Conservation (phyloP, 768 basidiomycete species). For the Leccinum longicurvipes region DNA sequence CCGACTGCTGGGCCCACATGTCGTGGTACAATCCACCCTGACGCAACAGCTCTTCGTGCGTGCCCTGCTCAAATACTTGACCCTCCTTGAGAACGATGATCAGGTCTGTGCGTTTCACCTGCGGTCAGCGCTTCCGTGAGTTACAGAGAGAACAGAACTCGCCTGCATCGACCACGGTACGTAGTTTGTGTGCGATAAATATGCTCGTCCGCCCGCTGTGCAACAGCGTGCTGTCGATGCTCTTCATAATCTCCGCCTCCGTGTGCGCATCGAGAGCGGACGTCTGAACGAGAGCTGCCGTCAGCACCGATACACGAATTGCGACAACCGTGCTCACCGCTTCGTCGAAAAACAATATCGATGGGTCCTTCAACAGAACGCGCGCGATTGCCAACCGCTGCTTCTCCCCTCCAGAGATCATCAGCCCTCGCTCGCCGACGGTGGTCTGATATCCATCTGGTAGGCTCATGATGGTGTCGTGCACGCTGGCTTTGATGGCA, state of each 20-base stretch:
- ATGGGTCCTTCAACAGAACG: constrained; percentile 89
- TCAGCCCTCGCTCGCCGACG: constrained; percentile 94
- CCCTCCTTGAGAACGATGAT: constrained; percentile 96
- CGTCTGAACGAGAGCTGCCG: constrained; percentile 49
- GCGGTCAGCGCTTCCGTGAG: background rate
- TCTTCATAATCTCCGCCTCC: constrained; percentile 91
- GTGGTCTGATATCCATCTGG: constrained; percentile 87
- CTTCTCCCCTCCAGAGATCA: constrained; percentile 99
- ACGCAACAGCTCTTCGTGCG: constrained; percentile 81
- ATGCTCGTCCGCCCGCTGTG: constrained; percentile 86
- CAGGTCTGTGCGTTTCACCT: constrained; percentile 50
- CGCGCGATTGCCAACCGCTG: constrained; percentile 94
- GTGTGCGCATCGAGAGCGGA: constrained; percentile 95
- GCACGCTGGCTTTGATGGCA: constrained; percentile 83
- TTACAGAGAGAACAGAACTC: constrained; percentile 19
- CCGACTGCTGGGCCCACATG: constrained; percentile 80
- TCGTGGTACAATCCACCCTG: constrained; percentile 67
- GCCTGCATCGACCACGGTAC: constrained; percentile 91
- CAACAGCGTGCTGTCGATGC: constrained; percentile 77
- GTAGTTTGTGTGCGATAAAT: constrained; percentile 92
- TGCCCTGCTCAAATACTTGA: constrained; percentile 86
- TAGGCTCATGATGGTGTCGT: constrained; percentile 71
- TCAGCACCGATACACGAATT: constrained; percentile 2
- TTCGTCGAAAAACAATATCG: constrained; percentile 97
- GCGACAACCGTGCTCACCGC: constrained; percentile 56